Conservation (phyloP, 202 grass and related monocot genomes). For the Alloteropsis angusta region DNA sequence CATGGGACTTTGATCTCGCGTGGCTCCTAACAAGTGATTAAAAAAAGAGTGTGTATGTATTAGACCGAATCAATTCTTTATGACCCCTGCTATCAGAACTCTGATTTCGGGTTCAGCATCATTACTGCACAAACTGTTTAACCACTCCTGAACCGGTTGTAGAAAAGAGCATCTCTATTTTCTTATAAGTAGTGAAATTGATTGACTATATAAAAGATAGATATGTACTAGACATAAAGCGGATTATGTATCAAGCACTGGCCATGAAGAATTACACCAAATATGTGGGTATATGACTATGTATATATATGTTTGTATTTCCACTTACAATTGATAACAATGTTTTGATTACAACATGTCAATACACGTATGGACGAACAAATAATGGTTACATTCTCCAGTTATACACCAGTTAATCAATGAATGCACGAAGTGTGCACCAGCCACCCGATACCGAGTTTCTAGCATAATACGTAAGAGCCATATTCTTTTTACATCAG, state of each 20-base stretch:
- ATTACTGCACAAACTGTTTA: not conserved
- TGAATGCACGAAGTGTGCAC: conserved; percentile 12
- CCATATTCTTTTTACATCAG: not conserved
- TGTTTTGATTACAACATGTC: conserved; percentile 30
- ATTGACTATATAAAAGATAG: not conserved
- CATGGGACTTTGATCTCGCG: not conserved
- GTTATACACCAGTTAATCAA: conserved; percentile 33
- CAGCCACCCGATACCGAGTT: conserved; percentile 16
- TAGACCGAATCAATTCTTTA: not conserved
- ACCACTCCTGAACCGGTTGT: not conserved
- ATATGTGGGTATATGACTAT: not conserved
- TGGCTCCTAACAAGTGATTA: not conserved
- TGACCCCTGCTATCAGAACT: not conserved
- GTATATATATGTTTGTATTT: conserved; percentile 10
- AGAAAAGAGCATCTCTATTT: not conserved
- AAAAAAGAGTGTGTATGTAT: not conserved
- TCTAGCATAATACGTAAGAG: conserved; percentile 3
- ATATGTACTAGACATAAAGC: not conserved
- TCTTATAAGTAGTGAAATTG: not conserved
- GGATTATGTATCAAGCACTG: not conserved
- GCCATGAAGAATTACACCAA: not conserved
- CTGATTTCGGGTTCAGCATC: not conserved
- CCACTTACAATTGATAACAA: conserved; percentile 32
- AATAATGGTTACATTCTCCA: conserved; percentile 32
- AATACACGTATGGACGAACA: conserved; percentile 16